A percentile compares a stretch with the other conserved stretches of the same genome.
These are phyloP conservation scores for Patellaria atrata DNA, from an alignment of 495 filamentous ascomycete species.

Conservation along the genomic window DNA sequence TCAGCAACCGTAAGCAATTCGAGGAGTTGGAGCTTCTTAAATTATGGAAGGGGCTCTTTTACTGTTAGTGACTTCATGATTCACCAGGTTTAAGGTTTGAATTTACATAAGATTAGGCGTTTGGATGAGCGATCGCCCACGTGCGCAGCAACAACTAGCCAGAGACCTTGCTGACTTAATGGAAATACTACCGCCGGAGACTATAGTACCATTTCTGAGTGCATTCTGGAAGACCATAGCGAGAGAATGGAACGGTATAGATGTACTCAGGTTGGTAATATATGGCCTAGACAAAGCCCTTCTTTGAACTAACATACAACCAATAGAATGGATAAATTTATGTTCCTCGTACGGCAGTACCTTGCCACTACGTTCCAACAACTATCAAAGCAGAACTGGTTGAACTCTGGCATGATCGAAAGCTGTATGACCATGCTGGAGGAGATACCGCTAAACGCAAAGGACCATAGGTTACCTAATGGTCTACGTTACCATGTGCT, in stretches of 20 bases:
- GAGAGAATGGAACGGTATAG: conserved; percentile 67
- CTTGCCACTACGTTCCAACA: conserved; percentile 52
- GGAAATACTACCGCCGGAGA: conserved; percentile 43
- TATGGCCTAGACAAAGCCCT: background rate
- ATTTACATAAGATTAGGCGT: conserved; percentile 35
- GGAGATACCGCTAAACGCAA: conserved; percentile 30
- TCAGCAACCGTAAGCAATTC: conserved; percentile 52
- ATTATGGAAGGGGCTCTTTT: conserved; percentile 95
- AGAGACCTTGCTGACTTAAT: conserved; percentile 62
- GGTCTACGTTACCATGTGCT: conserved; percentile 77
- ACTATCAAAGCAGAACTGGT: conserved; percentile 29
- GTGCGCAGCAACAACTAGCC: conserved; percentile 74
- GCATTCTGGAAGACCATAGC: conserved; percentile 88
- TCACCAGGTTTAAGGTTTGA: background rate
- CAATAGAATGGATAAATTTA: conserved; percentile 70
- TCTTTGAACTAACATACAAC: background rate
- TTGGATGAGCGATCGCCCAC: conserved; percentile 85
- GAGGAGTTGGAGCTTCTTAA: conserved; percentile 67
- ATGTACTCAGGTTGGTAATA: conserved; percentile 45
- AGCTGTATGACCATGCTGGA: conserved; percentile 27
- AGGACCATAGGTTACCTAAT: conserved; percentile 47
- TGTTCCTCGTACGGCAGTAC: conserved; percentile 67
- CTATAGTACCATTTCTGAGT: conserved; percentile 49
- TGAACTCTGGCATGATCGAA: conserved; percentile 20
- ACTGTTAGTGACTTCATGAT: conserved; percentile 39